Base-by-base conservation (phyloP, 2,329 filamentous ascomycete species). In the Ophiocordyceps camponoti-rufipedis region DNA sequence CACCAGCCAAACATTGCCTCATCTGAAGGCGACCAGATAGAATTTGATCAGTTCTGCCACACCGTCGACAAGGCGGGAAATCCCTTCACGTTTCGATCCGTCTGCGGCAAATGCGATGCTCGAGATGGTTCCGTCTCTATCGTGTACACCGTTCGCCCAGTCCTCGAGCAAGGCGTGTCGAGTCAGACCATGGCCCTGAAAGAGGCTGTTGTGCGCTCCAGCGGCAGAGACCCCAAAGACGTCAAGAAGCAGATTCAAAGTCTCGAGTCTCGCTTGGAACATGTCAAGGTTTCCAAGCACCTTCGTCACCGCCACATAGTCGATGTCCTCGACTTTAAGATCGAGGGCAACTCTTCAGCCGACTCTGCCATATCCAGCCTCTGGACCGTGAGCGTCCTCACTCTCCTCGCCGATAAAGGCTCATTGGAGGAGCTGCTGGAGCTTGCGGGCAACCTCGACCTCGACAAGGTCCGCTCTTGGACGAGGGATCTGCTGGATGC, bases 401-500 rank as follows among this genome's bases (percentile, higher is more conserved):
- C 74, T 40, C 82, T 88, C 43, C 73, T 85, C 54, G 83, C 85
- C 11, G 82, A 86, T 45, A 87, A 85, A 58, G 87, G 86, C 0
- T 85, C 88, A 0, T 65, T 98, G 13, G 76, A 81, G 28, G 86
- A 94, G 54, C 69, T 93, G 18, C 69, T 98, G 29, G 82, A 89
- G 47, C 74, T 89, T 48, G 78, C 86, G 40, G 85, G 83, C 5
- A 74, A 74, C 29, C 66, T 95, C 44, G 75, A 82, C 40, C 74
- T 84, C 44, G 75, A 76, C 50, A 88, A 81, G 57, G 80, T 88
- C 41, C 81, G 87, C 45, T 80, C 85, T 23, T 96, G 87, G 82
- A 91, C 86, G n/a, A 78, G 88, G 48, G 86, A 94, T 55, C 70
- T 98, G 16, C 73, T 98, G 28, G 86, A 95, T 63, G 91, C 82